Evolutionary conservation across 768 basidiomycete species (phyloP), one percentile per base, ranked within the genome.

Genomic region (Suillus brevipes): DNA sequence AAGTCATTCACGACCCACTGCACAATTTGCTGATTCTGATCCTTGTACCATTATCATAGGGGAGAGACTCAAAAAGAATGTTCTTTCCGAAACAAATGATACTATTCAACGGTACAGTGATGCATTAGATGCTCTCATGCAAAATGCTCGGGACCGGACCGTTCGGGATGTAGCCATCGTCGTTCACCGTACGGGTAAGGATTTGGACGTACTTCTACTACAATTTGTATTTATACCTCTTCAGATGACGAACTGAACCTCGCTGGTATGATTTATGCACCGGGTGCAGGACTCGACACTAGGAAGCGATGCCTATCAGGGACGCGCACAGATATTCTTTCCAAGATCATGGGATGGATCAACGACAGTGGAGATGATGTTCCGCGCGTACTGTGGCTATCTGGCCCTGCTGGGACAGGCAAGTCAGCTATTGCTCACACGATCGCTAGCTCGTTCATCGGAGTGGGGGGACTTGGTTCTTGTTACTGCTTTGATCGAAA

Each of bases 261-360:
- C 45, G 50, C 53, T 52, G 60, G 58, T 20, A 36, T 65, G 18
- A 8, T 18, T 5, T 65, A 61, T 50, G 64, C 64, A 25, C 12
- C 28, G 2, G 64, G 64, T 23, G 64, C 60, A 7, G 59, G 64
- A 61, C 37, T 61, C 23, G 63, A 67, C 28, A 55, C 66, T 1
- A 60, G 59, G 40, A 60, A 61, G 50, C 43, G 43, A 52, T 76
- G 74, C 47, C 66, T 73, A 9, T 25, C 62, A 1, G 69, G 67
- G 9, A 78, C 77, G 3, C 72, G 73, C 8, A 36, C 55, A 23
- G 66, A 63, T 18, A 69, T 77, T 37, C 65, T 77, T 47, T 67
- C 72, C 31, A 69, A 71, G 25, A 72, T 78, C 40, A 61, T 61
- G 42, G 56, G 65, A 25, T 78, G 77, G 77, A 60, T 67, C 18